Evolutionary conservation across 1,284 basidiomycete species (phyloP).

Genomic region (Clitocybe nebularis): DNA sequence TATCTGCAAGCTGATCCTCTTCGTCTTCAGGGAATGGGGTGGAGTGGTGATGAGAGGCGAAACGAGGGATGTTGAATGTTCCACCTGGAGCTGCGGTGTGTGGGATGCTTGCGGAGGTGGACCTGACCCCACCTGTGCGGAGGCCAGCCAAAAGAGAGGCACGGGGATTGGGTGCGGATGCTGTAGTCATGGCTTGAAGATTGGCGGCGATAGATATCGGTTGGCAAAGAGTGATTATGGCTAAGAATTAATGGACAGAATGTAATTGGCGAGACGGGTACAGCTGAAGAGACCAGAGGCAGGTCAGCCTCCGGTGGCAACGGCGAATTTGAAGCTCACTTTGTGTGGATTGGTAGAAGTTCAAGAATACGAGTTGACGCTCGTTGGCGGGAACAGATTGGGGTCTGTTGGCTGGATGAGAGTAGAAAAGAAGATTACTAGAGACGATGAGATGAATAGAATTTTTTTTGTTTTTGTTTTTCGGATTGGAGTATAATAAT

Average conservation of each 20-base stretch:
- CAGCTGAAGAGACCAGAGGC: conserved; percentile 24
- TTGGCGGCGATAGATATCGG: conserved; percentile 33
- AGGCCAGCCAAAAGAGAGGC: conserved; percentile 81
- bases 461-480: conserved; percentile 20
- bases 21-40: conserved; percentile 46
- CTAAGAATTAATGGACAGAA: conserved; percentile 30
- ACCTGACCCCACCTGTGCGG: conserved; percentile 80
- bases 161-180: conserved; percentile 56
- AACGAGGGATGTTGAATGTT: conserved; percentile 59
- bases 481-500: conserved; percentile 23
- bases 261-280: conserved; percentile 24
- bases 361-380: conserved; percentile 5
- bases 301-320: conserved; percentile 6
- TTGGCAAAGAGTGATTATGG: conserved; percentile 28
- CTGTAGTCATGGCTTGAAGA: conserved; percentile 51
- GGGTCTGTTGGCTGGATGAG: conserved; percentile 9
- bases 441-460: conserved; percentile 20
- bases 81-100: conserved; percentile 64
- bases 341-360: conserved; percentile 7
- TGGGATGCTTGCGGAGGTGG: conserved; percentile 56
- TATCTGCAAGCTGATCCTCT: conserved; percentile 54
- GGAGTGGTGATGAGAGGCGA: conserved; percentile 37
- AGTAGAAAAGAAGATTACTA: conserved; percentile 17
- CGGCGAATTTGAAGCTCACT: conserved; percentile 1
- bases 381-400: conserved; percentile 8